Conservation (phyloP, 2,329 filamentous ascomycete species). For the Cryphonectria parasitica region DNA sequence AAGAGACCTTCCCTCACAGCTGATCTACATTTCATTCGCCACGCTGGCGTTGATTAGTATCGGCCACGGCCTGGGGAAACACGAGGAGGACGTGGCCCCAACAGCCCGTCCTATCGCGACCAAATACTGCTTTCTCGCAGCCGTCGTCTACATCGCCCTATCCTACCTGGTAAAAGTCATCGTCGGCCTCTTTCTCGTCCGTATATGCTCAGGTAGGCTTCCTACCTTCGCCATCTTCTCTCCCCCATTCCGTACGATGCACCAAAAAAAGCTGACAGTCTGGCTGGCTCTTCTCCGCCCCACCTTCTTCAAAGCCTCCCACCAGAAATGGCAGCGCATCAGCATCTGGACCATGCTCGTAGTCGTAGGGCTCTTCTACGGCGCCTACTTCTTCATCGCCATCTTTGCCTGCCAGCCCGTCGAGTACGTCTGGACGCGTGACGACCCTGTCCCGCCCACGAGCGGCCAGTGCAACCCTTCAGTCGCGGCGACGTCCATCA, state of each 20-base stretch:
- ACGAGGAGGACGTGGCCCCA: slow-evolving; percentile 30
- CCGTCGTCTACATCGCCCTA: slow-evolving; percentile 44
- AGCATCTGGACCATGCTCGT: slow-evolving; percentile 39
- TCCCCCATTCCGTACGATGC: neutral
- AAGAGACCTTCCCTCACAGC: neutral
- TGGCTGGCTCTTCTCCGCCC: too few species aligned
- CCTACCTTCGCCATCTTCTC: neutral
- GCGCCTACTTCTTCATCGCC: slow-evolving; percentile 45
- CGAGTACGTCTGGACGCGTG: slow-evolving; percentile 44
- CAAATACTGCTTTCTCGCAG: slow-evolving; percentile 47
- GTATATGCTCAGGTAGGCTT: slow-evolving; percentile 37
- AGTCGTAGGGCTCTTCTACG: slow-evolving; percentile 40
- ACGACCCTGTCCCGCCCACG: slow-evolving; percentile 32
- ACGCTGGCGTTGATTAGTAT: slow-evolving; percentile 32
- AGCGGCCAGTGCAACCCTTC: slow-evolving; percentile 40
- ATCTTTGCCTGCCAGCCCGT: slow-evolving; percentile 46
- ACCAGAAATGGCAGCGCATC: slow-evolving; percentile 34
- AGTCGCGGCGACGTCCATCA: slow-evolving; percentile 36
- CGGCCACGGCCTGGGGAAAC: slow-evolving; percentile 36
- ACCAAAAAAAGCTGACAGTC: too few species aligned
- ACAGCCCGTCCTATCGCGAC: slow-evolving; percentile 36
- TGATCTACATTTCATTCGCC: slow-evolving; percentile 35
- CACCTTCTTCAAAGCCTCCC: neutral
- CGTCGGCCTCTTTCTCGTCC: slow-evolving; percentile 45
- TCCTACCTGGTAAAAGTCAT: slow-evolving; percentile 44